Percentiles rank a stretch among this genome's conserved stretches.
Conservation (phyloP, 768 basidiomycete genomes). For the Boletus sensibilis region DNA sequence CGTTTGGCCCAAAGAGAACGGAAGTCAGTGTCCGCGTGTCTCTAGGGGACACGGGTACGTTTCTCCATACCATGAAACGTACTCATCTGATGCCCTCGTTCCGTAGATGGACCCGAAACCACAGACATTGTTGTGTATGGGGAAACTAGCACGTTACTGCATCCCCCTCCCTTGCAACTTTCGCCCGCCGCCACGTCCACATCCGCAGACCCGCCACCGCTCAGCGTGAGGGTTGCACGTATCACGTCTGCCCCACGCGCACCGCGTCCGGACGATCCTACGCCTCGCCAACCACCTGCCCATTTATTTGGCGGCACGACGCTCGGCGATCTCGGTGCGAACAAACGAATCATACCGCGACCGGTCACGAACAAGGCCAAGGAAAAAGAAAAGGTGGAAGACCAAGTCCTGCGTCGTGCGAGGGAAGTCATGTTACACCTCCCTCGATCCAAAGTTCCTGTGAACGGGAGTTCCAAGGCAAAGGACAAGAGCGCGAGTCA, state of each 20-base stretch:
- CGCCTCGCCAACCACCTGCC: conserved; percentile 64
- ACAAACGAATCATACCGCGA: conserved; percentile 23
- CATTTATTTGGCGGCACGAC: conserved; percentile 18
- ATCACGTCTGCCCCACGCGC: conserved; percentile 44
- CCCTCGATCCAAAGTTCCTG: conserved; percentile 26
- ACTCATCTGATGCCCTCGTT: background rate
- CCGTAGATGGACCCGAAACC: conserved; percentile 63
- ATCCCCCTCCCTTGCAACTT: conserved; percentile 8
- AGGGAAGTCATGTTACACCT: conserved; percentile 40
- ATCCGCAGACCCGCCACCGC: conserved; percentile 21
- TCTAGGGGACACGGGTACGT: conserved; percentile 62
- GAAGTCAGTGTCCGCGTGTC: conserved; percentile 64
- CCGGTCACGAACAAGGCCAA: conserved; percentile 18
- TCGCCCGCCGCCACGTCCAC: conserved; percentile 20
- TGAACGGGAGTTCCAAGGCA: conserved; percentile 6
- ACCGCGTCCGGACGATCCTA: conserved; percentile 77
- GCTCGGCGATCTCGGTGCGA: conserved; percentile 18
- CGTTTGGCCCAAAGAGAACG: conserved; percentile 34
- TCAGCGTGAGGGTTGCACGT: conserved; percentile 54
- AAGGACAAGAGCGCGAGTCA: background rate
- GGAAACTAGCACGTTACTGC: conserved; percentile 26
- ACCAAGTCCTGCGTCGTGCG: conserved; percentile 35
- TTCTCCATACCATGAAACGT: background rate
- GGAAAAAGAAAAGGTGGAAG: conserved; percentile 23
- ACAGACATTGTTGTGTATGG: conserved; percentile 63